Base-by-base conservation (phyloP, 1,139 yeast genomes). In the Zygosaccharomyces pseudobailii region DNA sequence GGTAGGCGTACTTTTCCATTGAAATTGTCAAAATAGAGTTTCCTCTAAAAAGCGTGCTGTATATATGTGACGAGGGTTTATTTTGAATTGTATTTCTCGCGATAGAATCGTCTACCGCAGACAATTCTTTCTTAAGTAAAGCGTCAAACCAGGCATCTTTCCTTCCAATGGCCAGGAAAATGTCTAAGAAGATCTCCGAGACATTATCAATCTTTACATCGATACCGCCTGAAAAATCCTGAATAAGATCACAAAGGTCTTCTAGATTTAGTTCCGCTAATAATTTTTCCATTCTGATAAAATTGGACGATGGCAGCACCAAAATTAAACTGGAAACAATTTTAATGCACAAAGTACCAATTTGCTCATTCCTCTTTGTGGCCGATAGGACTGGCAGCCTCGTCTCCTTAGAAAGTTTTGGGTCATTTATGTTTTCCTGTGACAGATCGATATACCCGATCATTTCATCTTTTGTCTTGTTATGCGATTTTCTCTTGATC, bases 1-100 rank as follows among this genome's bases (percentile, higher is more conserved):
- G 71, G 40, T 84, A 73, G 63, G 86, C 84, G 62, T 82, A 88
- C 53, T 79, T 74, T 57, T 92, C 97, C 44, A 90, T 65, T 0
- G 95, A 77, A 62, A 87, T 87, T 0, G 96, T 83, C 52, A 90
- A 74, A 7, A 89, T 73, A 1, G 95, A 82, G 47, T 87, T 85
- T 0, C 97, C 96, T 55, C 97, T 73, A 61, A 92, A 90, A 20
- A 92, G 66, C 0, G 95, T 82, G 57, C 86, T 86, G 63, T 80
- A 79, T 1, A 80, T 76, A 57, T 79, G 66, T 4, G 53, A 50
- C 4, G 66, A 50, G n/a, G 59, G 53, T 33, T 56, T 47, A 44
- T 53, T 46, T 23, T 57, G 55, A 19, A 39, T 49, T 1, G 51
- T 45, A 43, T 56, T 59, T 43, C 55, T 61, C 5, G 53, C 37